phyloP scores from a whole-genome alignment of 2,329 filamentous ascomycete genomes.

The Rhinocladiella similis region DNA sequence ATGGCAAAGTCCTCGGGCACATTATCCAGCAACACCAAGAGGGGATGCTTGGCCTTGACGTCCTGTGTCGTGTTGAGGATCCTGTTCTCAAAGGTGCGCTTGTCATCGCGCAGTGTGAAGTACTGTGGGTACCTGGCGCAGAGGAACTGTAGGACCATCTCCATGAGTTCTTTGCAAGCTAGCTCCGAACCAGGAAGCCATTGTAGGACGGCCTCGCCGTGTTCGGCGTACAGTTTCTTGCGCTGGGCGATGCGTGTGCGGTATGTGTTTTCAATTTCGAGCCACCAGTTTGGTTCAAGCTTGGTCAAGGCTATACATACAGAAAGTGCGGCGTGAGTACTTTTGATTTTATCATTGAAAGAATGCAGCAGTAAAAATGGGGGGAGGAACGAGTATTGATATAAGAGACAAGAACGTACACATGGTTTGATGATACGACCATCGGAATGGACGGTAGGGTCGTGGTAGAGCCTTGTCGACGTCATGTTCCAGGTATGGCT shows the following conservation, averaged over 20 bases:
- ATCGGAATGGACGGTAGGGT: conserved; percentile 79
- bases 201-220: conserved; percentile 66
- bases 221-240: conserved; percentile 60
- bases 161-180: conserved; percentile 83
- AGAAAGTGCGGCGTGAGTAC: not conserved
- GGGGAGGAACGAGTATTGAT: not conserved
- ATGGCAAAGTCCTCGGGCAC: conserved; percentile 83
- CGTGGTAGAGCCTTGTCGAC: conserved; percentile 67
- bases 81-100: conserved; percentile 63
- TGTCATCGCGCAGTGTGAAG: conserved; percentile 61
- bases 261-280: conserved; percentile 82
- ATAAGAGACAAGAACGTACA: conserved; percentile 55
- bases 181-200: conserved; percentile 73
- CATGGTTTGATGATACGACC: conserved; percentile 90
- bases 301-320: conserved; percentile 66
- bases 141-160: conserved; percentile 80
- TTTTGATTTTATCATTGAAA: too few species aligned
- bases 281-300: conserved; percentile 80
- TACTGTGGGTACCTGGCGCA: conserved; percentile 74
- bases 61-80: conserved; percentile 65
- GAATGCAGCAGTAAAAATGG: too few species aligned
- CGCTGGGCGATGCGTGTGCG: conserved; percentile 66
- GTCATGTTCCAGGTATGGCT: conserved; percentile 64
- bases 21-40: conserved; percentile 72
- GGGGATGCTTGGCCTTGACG: conserved; percentile 62